Conservation (phyloP, 495 filamentous ascomycete species). For the Neurospora sp. region DNA sequence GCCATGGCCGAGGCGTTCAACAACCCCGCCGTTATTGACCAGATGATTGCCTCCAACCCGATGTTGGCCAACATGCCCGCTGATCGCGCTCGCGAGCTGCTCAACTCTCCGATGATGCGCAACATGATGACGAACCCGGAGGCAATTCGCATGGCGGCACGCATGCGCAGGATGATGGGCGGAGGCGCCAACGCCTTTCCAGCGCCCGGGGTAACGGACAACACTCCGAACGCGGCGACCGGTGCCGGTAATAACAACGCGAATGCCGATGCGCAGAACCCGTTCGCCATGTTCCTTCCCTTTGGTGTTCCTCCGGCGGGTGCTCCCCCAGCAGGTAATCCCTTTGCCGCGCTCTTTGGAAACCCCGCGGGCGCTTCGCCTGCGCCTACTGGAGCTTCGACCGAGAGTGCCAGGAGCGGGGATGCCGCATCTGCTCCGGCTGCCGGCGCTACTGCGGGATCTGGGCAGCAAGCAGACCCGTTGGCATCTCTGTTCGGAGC, state of each 20-base stretch:
- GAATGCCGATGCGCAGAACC: conserved; percentile 25
- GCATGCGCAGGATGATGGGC: conserved; percentile 65
- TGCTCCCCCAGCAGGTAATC: conserved; percentile 49
- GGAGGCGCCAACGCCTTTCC: conserved; percentile 55
- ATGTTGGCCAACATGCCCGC: conserved; percentile 74
- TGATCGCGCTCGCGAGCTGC: conserved; percentile 58
- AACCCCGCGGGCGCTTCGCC: conserved; percentile 11
- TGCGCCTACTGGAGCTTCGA: conserved; percentile 2
- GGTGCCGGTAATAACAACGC: conserved; percentile 8
- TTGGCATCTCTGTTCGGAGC: conserved; percentile 33
- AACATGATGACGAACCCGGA: conserved; percentile 94
- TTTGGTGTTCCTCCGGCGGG: conserved; percentile 26
- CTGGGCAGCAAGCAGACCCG: conserved; percentile 24
- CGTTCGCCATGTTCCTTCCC: conserved; percentile 24
- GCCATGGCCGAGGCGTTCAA: conserved; percentile 88
- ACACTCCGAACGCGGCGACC: conserved; percentile 33
- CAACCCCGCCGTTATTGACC: conserved; percentile 83
- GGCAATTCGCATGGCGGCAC: conserved; percentile 64
- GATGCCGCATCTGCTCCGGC: not conserved
- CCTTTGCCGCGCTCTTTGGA: conserved; percentile 63
- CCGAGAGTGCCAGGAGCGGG: not conserved
- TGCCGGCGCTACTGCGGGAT: conserved; percentile 6
- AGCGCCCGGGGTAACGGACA: conserved; percentile 82
- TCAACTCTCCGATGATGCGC: conserved; percentile 78
- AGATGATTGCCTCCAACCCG: conserved; percentile 84